Base-by-base conservation (phyloP, 2,329 filamentous ascomycete species). In the Paecilomyces fulvus region DNA sequence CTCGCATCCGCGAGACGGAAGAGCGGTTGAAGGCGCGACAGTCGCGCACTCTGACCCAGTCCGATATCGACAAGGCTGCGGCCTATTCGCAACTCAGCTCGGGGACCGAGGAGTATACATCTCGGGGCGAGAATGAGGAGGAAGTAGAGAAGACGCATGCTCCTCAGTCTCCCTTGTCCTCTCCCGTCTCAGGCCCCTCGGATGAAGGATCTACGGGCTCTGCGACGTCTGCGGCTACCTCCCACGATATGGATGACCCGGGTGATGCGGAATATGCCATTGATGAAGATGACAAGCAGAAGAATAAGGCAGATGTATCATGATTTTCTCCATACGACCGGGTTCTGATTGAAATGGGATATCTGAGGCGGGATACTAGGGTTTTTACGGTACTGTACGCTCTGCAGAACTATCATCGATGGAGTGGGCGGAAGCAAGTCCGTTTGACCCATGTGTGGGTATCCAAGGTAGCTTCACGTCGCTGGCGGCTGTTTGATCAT, bases 1-100 rank as follows among this genome's bases (percentile, higher is more conserved):
- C 85, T 54, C 86, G 86, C 64, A 84, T 97, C 65, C 87, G 85
- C 64, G 90, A 91, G 67, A 90, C 94, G 74, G 92, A 96, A 75
- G 82, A 88, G 64, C 87, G 87, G 49, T 81, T 97, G 54, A 83
- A 78, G 76, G n/a, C 37, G 37, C 37, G 37, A 17, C 37, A 43
- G 37, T 43, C 37, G 7, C 37, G 37, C n/a, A 9, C 20, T n/a
- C n/a, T 43, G 37, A 43, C 37, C 6, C 37, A 43, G 14, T 43
- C 37, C n/a, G 37, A 43, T 60, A 64, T 54, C 65, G 65, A 66
- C 58, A 59, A 63, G 10, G 52, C 61, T 25, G 55, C 37, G 37
- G 37, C n/a, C 37, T 4, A 10, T 43, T 43, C 37, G 37, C n/a
- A 43, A 6, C 25, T 3, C 7, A 28, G 7, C 25, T 5, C 25